Evolutionary conservation across 179 eudicot genomes (phyloP), one percentile per base, ranked within the genome.

Genomic region (Heliamphora pulchella): DNA sequence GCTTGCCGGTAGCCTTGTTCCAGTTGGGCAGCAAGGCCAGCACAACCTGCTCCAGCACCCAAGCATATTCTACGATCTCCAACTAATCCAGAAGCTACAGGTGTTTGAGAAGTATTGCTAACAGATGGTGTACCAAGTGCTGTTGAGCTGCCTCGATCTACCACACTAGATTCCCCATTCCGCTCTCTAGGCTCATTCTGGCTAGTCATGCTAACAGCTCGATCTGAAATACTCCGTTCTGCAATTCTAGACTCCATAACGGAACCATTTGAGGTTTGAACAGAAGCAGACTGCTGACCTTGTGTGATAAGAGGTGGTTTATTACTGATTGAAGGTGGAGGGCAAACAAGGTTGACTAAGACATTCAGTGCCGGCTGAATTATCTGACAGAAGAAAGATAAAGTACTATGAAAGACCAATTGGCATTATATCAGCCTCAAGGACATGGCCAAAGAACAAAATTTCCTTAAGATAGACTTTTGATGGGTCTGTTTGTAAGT

Each of bases 311-410:
- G 83, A 79, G 91, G 80, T 9, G 97, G 91, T 84, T 88, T 96
- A 83, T 91, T 92, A 83, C 98, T 96, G 87, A 96, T 91, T 58
- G 99, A 91, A 82, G 99, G 99, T n/a, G 99, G 98, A 75, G 99
- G 97, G 82, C 99, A 96, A 79, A 96, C 99, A 84, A 94, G 98
- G 88, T 92, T 94, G 83, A 94, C 89, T 82, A 96, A 81, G 79
- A 96, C 91, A 86, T 89, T 94, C 82, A 96, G 71, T 71, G 99
- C 98, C 79, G 95, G 93, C 85, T 90, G 94, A 81, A 94, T 89
- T 88, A 94, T 94, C 99, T 96, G 92, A 81, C 10, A 83, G 76
- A 65, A 80, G n/a, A 84, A 59, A 87, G 22, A 77, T 13, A 82
- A 62, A 75, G 8, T 80, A n/a, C 50, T 62, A 58, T 50, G n/a